Evolutionary conservation across 2,329 filamentous ascomycete genomes (phyloP).

Genomic region (Fusarium sp.): DNA sequence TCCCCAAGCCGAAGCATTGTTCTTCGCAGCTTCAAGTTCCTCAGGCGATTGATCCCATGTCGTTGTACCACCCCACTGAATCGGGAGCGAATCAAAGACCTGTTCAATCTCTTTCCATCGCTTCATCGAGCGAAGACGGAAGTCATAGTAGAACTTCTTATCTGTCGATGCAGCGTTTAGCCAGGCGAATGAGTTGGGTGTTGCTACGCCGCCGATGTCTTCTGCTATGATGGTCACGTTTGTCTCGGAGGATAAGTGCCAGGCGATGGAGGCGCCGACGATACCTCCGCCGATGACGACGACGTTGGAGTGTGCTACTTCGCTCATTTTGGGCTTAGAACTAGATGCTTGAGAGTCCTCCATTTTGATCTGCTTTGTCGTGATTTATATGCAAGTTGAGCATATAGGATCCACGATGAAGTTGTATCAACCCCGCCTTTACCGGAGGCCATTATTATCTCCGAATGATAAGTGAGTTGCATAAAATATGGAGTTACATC

Average conservation of each 20-base stretch:
- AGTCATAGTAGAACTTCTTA: conserved; percentile 29
- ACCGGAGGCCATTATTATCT: background rate
- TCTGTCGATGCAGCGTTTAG: conserved; percentile 24
- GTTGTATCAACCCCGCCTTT: conserved; percentile 1
- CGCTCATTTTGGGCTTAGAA: background rate
- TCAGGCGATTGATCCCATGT: conserved; percentile 28
- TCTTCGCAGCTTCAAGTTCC: background rate
- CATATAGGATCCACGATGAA: background rate
- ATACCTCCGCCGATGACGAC: conserved; percentile 34
- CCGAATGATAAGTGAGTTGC: background rate
- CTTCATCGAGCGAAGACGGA: conserved; percentile 29
- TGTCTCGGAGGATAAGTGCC: conserved; percentile 28
- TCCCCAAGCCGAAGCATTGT: conserved; percentile 18
- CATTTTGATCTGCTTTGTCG: background rate
- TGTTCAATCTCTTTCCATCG: conserved; percentile 21
- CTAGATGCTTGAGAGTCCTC: background rate
- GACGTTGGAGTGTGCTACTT: conserved; percentile 10
- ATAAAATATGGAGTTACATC: background rate
- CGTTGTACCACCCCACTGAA: conserved; percentile 24
- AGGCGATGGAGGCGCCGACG: conserved; percentile 32
- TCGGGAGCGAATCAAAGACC: conserved; percentile 12
- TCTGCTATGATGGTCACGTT: conserved; percentile 29
- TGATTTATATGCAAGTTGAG: background rate
- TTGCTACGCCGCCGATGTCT: conserved; percentile 26
- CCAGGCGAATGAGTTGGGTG: conserved; percentile 30